A percentile compares a stretch with the other conserved stretches of the same genome.
These are phyloP conservation scores for Elongisporangium undulatum DNA, from an alignment of 352 stramenopile genomes.

Conservation along the genomic window DNA sequence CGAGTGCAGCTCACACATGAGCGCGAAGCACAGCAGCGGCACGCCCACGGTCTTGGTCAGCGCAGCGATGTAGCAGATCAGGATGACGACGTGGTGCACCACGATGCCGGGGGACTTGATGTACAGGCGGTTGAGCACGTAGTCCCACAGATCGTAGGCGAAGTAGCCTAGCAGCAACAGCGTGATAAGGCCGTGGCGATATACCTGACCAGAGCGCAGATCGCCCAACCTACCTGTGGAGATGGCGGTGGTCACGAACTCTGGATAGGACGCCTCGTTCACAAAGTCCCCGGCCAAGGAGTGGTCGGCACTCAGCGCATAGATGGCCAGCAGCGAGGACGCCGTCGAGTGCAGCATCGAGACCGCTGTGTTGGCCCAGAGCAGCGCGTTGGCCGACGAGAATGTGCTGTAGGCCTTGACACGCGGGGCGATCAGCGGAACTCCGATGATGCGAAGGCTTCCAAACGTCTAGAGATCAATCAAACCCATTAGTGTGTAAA, in stretches of 20 bases:
- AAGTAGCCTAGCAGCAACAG: constrained; percentile 43
- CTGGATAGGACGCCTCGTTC: constrained; percentile 25
- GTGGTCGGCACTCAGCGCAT: constrained; percentile 40
- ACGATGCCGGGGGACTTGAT: constrained; percentile 68
- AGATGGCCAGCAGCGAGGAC: constrained; percentile 51
- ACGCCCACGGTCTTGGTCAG: constrained; percentile 70
- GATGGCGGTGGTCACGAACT: constrained; percentile 54
- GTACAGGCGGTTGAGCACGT: constrained; percentile 64
- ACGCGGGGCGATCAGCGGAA: constrained; percentile 26
- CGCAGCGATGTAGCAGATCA: constrained; percentile 78
- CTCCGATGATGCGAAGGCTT: constrained; percentile 47
- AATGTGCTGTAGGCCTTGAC: constrained; percentile 48
- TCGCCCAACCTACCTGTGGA: constrained; percentile 46
- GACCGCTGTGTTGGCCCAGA: constrained; percentile 74
- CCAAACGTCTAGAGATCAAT: neutral
- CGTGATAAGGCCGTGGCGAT: neutral
- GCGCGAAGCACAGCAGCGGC: constrained; percentile 61
- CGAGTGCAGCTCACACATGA: constrained; percentile 78
- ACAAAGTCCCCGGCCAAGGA: constrained; percentile 43
- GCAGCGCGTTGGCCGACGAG: constrained; percentile 33
- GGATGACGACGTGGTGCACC: constrained; percentile 69
- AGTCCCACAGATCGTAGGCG: constrained; percentile 81
- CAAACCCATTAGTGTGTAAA: constrained; percentile 1
- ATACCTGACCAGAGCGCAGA: neutral
- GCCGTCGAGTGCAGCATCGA: constrained; percentile 65